Conservation (phyloP, 306 rosid genomes). For the Dicorynia guianensis region DNA sequence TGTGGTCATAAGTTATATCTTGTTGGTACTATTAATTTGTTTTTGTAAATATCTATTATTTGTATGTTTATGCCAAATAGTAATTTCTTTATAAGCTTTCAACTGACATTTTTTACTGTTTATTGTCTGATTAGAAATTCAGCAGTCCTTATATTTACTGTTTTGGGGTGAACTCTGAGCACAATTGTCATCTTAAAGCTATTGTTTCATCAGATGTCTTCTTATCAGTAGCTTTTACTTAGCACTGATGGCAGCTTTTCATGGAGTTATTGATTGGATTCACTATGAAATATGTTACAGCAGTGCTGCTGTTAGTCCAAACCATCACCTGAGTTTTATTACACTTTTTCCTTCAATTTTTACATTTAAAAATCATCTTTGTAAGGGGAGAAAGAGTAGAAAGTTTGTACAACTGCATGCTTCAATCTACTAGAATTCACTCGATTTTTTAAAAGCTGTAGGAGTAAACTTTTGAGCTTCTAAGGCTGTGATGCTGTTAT, state of each 20-base stretch:
- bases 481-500: no score
- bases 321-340: not conserved
- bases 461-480: no score
- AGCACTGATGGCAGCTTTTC: not conserved
- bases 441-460: not conserved
- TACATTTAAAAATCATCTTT: not conserved
- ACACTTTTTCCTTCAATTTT: not conserved
- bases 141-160: not conserved
- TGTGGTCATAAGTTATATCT: not conserved
- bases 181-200: not conserved
- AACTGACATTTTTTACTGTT: not conserved
- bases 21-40: not conserved
- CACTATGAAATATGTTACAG: not conserved
- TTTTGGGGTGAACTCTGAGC: not conserved
- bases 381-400: not conserved
- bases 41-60: not conserved
- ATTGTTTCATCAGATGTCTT: not conserved
- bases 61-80: not conserved
- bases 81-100: not conserved
- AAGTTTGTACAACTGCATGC: not conserved
- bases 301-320: not conserved
- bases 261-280: not conserved
- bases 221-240: not conserved
- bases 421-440: not conserved
- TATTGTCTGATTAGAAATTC: not conserved